Conservation (phyloP, 1,284 basidiomycete genomes). For the Apiotrichum akiyoshidainum region DNA sequence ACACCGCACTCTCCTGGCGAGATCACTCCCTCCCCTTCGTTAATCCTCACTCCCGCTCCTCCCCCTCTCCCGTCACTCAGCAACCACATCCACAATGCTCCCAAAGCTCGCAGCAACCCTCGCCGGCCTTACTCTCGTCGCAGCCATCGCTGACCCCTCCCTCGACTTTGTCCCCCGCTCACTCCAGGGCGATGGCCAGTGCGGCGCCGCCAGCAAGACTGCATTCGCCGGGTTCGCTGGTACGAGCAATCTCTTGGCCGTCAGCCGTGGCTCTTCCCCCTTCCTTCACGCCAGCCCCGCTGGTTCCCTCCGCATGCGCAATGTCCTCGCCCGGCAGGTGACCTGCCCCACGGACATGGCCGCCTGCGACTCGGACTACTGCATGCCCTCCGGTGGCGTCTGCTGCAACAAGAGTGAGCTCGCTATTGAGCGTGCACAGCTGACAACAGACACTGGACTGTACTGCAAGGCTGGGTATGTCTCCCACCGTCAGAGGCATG, state of each 20-base stretch:
- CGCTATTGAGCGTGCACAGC: neutral
- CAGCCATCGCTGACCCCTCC: constrained; percentile 1
- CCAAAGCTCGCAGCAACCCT: constrained; percentile 1
- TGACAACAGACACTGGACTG: neutral
- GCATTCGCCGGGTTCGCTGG: neutral
- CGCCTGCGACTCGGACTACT: neutral
- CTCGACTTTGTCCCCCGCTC: neutral
- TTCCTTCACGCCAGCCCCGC: neutral
- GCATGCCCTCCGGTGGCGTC: neutral
- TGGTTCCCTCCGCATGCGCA: neutral
- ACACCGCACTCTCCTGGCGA: neutral
- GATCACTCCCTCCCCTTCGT: neutral
- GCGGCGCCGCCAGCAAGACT: neutral
- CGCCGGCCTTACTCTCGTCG: neutral
- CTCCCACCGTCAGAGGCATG: no score
- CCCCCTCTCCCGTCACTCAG: neutral
- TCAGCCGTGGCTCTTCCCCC: neutral
- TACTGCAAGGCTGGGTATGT: neutral
- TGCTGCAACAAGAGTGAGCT: neutral
- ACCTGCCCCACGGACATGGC: constrained; percentile 1
- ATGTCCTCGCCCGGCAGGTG: neutral
- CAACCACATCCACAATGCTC: neutral
- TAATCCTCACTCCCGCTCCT: neutral
- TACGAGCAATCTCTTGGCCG: neutral
- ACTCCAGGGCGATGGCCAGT: neutral